Conservation (phyloP, 345 rosid genomes). For the Conringia planisiliqua region DNA sequence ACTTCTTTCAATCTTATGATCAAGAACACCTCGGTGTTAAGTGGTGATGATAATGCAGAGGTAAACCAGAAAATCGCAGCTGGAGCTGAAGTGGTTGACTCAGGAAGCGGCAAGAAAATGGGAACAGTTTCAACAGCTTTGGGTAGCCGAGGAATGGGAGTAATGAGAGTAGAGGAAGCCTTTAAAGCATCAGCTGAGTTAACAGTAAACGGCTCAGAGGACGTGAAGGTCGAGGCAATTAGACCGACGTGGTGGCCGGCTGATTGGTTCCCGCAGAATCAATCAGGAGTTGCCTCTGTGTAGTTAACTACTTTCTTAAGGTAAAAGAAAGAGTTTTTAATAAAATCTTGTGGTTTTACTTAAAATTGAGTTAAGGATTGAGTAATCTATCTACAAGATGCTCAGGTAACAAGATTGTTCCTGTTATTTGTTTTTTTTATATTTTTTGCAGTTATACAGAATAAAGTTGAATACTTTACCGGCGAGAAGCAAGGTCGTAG, state of each 20-base stretch:
- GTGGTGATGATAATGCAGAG: slow-evolving; percentile 38
- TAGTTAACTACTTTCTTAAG: slow-evolving; percentile 20
- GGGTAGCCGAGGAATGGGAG: slow-evolving; percentile 72
- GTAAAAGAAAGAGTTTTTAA: not conserved
- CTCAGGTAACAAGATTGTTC: not conserved
- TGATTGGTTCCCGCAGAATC: slow-evolving; percentile 60
- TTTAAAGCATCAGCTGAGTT: slow-evolving; percentile 44
- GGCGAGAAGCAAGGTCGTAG: slow-evolving; percentile 8
- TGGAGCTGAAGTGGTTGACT: slow-evolving; percentile 60
- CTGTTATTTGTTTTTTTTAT: not conserved
- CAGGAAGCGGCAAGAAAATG: slow-evolving; percentile 57
- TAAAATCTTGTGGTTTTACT: not conserved
- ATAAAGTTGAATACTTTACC: slow-evolving; percentile 3
- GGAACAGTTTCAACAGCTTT: slow-evolving; percentile 71
- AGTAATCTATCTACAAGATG: no score
- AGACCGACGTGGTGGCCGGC: slow-evolving; percentile 87
- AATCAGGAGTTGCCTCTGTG: slow-evolving; percentile 36
- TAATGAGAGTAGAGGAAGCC: slow-evolving; percentile 66
- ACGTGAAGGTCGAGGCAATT: slow-evolving; percentile 56
- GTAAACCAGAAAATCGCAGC: slow-evolving; percentile 50
- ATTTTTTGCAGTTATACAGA: not conserved
- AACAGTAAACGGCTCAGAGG: slow-evolving; percentile 47
- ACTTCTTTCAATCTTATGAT: not conserved
- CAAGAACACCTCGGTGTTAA: not conserved
- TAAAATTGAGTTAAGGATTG: not conserved